These are phyloP conservation scores for Nemania diffusa DNA, from an alignment of 2,329 filamentous ascomycete species.

Conservation along the genomic window DNA sequence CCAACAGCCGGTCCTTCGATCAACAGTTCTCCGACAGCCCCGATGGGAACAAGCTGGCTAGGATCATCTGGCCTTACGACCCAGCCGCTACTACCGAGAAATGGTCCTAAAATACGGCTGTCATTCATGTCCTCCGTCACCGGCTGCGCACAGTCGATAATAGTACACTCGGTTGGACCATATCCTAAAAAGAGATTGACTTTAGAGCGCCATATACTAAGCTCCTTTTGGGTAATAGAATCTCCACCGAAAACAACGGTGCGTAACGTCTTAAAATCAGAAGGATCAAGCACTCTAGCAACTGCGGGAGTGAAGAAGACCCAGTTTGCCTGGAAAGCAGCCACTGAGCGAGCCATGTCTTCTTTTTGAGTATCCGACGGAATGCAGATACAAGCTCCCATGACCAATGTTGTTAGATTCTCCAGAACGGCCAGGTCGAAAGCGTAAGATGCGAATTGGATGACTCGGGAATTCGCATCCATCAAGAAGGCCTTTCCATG, in stretches of 20 bases:
- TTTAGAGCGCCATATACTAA: conserved; percentile 29
- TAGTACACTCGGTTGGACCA: conserved; percentile 30
- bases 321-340: conserved; percentile 38
- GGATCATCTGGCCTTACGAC: conserved; percentile 52
- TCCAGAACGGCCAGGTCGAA: conserved; percentile 54
- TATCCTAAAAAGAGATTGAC: conserved; percentile 31
- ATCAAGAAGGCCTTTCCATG: conserved; percentile 20
- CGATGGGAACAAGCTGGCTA: conserved; percentile 41
- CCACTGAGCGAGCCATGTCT: conserved; percentile 46
- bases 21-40: conserved; percentile 52
- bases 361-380: conserved; percentile 50
- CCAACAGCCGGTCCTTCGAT: conserved; percentile 53
- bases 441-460: conserved; percentile 48
- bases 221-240: conserved; percentile 45
- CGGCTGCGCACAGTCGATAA: background rate
- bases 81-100: conserved; percentile 42
- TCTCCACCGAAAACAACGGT: conserved; percentile 43
- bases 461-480: conserved; percentile 26
- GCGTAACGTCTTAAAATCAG: conserved; percentile 36
- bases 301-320: conserved; percentile 41
- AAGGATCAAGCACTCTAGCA: conserved; percentile 37
- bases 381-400: conserved; percentile 54
- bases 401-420: conserved; percentile 51
- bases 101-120: conserved; percentile 5
- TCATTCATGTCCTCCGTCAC: conserved; percentile 10